Evolutionary conservation across 2,329 filamentous ascomycete genomes (phyloP).

Genomic region (Alternaria gaisen): DNA sequence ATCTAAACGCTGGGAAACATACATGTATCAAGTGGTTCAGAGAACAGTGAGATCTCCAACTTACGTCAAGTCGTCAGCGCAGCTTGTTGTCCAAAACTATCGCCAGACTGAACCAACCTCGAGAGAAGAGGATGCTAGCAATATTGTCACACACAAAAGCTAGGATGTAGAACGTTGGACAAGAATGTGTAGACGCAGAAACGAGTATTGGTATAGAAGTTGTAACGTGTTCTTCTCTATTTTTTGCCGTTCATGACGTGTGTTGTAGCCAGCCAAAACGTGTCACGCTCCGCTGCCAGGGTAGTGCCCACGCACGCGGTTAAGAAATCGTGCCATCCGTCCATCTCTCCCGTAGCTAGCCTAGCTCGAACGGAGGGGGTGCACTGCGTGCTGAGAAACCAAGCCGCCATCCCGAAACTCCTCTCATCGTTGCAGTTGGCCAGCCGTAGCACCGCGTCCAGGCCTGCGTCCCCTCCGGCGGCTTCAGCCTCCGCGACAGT

Average conservation of each 20-base stretch:
- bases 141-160: background rate
- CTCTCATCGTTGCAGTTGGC: slow-evolving; percentile 57
- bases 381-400: slow-evolving; percentile 68
- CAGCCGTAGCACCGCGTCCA: slow-evolving; percentile 59
- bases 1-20: background rate
- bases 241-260: slow-evolving; percentile 9
- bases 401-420: slow-evolving; percentile 68
- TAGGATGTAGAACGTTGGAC: background rate
- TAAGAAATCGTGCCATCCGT: slow-evolving; percentile 64
- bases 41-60: background rate
- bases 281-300: slow-evolving; percentile 56
- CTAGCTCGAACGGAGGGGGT: slow-evolving; percentile 50
- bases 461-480: slow-evolving; percentile 45
- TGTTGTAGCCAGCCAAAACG: slow-evolving; percentile 60
- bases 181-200: background rate
- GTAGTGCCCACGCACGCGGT: slow-evolving; percentile 63
- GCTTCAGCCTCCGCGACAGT: slow-evolving; percentile 41
- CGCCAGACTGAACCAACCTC: background rate
- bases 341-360: slow-evolving; percentile 57
- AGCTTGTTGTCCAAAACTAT: background rate
- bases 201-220: background rate
- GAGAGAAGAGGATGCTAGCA: background rate
- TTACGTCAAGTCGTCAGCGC: background rate
- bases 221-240: background rate
- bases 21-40: background rate